Evolutionary conservation across 441 rosid genomes (phyloP).

Genomic region (Aleurites moluccanus): DNA sequence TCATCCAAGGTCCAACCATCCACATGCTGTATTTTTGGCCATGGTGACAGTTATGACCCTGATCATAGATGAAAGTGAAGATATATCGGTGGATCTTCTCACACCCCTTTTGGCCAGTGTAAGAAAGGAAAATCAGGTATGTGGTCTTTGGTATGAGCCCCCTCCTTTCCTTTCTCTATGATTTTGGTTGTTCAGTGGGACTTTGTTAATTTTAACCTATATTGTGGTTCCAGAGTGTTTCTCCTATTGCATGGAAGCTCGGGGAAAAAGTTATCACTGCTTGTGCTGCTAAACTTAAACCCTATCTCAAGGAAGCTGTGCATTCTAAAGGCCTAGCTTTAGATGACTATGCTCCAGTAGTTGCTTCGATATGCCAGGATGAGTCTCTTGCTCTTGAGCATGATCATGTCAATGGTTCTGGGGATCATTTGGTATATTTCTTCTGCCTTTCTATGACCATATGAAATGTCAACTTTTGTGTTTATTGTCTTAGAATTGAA

Average conservation of each 20-base stretch:
- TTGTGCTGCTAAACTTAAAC: conserved; percentile 62
- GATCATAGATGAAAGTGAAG: conserved; percentile 66
- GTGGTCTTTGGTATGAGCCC: conserved; percentile 8
- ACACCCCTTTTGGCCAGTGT: conserved; percentile 58
- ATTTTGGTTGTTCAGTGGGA: conserved; percentile 19
- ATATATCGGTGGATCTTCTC: conserved; percentile 52
- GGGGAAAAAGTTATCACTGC: conserved; percentile 59
- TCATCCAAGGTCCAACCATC: conserved; percentile 55
- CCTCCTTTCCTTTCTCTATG: conserved; percentile 1
- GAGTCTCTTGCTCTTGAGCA: conserved; percentile 23
- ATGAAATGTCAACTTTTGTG: background rate
- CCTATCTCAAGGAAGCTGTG: conserved; percentile 54
- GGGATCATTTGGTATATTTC: conserved; percentile 48
- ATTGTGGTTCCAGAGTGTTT: conserved; percentile 41
- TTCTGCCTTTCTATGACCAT: conserved; percentile 12
- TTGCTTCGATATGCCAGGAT: conserved; percentile 48
- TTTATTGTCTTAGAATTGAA: conserved; percentile 11
- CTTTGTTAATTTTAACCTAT: conserved; percentile 19
- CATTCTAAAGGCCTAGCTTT: conserved; percentile 41
- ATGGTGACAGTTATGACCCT: conserved; percentile 75
- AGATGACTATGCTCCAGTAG: conserved; percentile 60
- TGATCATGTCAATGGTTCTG: conserved; percentile 34
- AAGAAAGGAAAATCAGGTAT: conserved; percentile 63
- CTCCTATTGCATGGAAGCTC: conserved; percentile 59
- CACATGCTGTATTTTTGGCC: conserved; percentile 46